Base-by-base conservation (phyloP, 129 eudicot genomes). In the Silybum marianum region DNA sequence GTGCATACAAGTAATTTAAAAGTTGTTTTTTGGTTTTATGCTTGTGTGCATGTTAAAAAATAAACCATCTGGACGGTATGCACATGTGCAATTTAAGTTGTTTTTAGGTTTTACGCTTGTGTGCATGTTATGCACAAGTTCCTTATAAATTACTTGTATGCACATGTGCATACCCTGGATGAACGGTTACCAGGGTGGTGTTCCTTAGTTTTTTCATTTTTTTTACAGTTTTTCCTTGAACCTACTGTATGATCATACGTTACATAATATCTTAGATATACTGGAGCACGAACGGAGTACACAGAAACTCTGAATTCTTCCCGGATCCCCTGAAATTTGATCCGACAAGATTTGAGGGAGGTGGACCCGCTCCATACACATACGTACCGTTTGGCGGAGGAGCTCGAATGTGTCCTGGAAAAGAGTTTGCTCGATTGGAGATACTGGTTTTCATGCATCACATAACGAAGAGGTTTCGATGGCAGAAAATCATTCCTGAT, bases 311-410 rank as follows among this genome's bases (percentile, higher is more conserved):
- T 1, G 80, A 80, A 40, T 75, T 42, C 75, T 85, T 85, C 63
- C 67, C 80, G 6, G 80, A 80, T 14, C 88, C 88, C 13, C 77
- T 74, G 9, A 75, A 80, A 62, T 85, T 85, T 69, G 81, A 85
- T 26, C 88, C 88, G 2, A 51, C 84, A 38, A 69, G 87, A 71
- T 84, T 79, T 19, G 84, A 84, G 70, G 87, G 84, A 74, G 46
- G 36, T 3, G 84, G 84, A 54, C 87, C 84, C 3, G 78, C 76
- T 69, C 87, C 84, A 23, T 84, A 84, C 84, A 84, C 81, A 30
- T 84, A 80, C 9, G 84, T 85, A 26, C 88, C 88, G 8, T 85
- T 85, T 10, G 88, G 88, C 1, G 81, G 80, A 23, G 88, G 88
- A 40, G 74, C 88, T 23, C 71, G 73, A 12, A 85, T 85, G 88